A percentile compares a stretch with the other conserved stretches of the same genome.
Conservation (phyloP, 371 early-diverging fungal genomes). For the Rhizopus microsporus region DNA sequence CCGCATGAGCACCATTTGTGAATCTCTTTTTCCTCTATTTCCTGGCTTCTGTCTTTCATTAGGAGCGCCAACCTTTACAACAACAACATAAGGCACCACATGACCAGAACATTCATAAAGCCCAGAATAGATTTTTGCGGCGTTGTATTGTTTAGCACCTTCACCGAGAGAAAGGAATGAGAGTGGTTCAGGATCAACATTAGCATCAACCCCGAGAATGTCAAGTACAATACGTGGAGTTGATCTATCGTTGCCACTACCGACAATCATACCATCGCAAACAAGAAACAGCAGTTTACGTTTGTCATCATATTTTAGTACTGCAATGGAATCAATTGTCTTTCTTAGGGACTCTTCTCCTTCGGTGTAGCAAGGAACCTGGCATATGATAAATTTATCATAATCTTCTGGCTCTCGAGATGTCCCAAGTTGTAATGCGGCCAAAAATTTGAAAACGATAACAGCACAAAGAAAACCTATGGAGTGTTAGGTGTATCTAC, state of each 20-base stretch:
- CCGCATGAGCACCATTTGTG: slow-evolving; percentile 95
- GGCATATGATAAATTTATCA: slow-evolving; percentile 88
- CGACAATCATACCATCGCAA: slow-evolving; percentile 88
- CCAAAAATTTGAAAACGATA: slow-evolving; percentile 88
- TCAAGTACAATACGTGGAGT: slow-evolving; percentile 95
- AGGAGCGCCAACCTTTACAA: slow-evolving; percentile 86
- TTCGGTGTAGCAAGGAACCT: slow-evolving; percentile 97
- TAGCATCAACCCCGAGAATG: slow-evolving; percentile 84
- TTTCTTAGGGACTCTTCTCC: slow-evolving; percentile 89
- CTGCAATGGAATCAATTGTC: slow-evolving; percentile 91
- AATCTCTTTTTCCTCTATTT: slow-evolving; percentile 98
- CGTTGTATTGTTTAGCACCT: slow-evolving; percentile 85
- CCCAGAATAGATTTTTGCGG: slow-evolving; percentile 95
- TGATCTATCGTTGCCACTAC: slow-evolving; percentile 90
- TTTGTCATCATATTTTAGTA: slow-evolving; percentile 86
- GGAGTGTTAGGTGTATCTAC: no score
- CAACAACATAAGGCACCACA: slow-evolving; percentile 86
- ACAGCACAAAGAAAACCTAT: slow-evolving; percentile 74
- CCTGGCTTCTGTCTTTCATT: slow-evolving; percentile 76
- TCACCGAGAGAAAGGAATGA: slow-evolving; percentile 87
- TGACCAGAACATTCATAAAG: slow-evolving; percentile 85
- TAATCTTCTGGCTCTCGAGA: slow-evolving; percentile 83
- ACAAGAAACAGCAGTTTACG: slow-evolving; percentile 89
- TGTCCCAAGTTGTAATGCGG: slow-evolving; percentile 85
- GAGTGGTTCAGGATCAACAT: slow-evolving; percentile 80